Evolutionary conservation across 2,329 filamentous ascomycete species (phyloP), one percentile per base, ranked within the genome.

Genomic region (Fonsecaea erecta): DNA sequence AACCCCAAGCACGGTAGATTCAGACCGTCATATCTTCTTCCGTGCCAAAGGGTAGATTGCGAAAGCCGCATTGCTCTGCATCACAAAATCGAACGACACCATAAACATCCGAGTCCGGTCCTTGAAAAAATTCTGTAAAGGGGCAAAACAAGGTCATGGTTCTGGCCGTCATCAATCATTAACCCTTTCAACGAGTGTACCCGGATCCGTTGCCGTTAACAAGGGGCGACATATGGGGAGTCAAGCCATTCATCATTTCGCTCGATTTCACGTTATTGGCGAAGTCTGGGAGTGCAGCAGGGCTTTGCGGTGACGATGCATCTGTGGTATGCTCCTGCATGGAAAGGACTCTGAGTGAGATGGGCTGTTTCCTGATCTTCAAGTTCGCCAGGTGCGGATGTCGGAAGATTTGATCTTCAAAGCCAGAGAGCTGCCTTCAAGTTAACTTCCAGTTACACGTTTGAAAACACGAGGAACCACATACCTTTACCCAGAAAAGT

Each of bases 401-500:
- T 66, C 80, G 79, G 28, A 80, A 79, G 53, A 82, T 77, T 40
- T 82, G 77, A 64, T 82, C 79, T 75, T 80, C 78, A 70, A 83
- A 83, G 72, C 82, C 81, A 51, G 80, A 81, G 57, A 82, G 77
- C 79, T 81, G 65, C 24, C 28, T 48, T 26, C 28, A 28, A 63
- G 52, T 67, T 52, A 70, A 54, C 62, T 12, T 62, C 71, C 62
- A 72, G 65, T 60, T n/a, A 52, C 14, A 0, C 16, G 1, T 16
- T 32, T 21, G 4, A 26, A 6, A 24, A 26, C 21, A 21, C 2
- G 24, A 12, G 9, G 3, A 5, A 48, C 40, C 56, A 68, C 77
- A 71, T 75, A 81, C 79, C 75, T 78, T 80, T 65, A 83, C 77
- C 81, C 81, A 83, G 68, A 83, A 83, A 54, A 83, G 74, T 73